A percentile compares a stretch with the other conserved stretches of the same genome.
Conservation (phyloP, 1,284 basidiomycete species). For the Melampsora americana region DNA sequence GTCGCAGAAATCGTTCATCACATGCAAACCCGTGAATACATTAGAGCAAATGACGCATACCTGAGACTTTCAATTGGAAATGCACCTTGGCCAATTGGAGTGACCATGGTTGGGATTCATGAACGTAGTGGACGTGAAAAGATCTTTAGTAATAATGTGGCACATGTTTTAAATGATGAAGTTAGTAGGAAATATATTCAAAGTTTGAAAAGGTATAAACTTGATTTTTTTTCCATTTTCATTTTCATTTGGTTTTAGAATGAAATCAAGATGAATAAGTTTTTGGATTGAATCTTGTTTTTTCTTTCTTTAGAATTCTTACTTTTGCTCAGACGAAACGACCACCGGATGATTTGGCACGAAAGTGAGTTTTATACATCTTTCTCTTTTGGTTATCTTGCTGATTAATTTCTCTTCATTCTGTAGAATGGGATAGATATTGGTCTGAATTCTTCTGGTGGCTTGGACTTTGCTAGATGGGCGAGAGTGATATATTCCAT, state of each 20-base stretch:
- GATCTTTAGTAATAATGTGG: conserved; percentile 92
- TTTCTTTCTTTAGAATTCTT: conserved; percentile 63
- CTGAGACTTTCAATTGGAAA: conserved; percentile 95
- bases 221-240: too few species aligned
- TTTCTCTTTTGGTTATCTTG: too few species aligned
- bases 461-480: too few species aligned
- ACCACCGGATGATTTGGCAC: conserved; percentile 82
- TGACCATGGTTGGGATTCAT: conserved; percentile 98
- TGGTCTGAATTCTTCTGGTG: too few species aligned
- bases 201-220: conserved; percentile 79
- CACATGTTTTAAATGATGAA: conserved; percentile 97
- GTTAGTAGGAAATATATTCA: conserved; percentile 98
- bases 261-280: not conserved
- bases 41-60: conserved; percentile 93
- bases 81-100: conserved; percentile 98
- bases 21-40: conserved; percentile 92
- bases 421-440: too few species aligned
- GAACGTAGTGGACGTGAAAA: conserved; percentile 95
- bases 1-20: conserved; percentile 93
- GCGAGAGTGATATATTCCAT: too few species aligned
- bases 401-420: too few species aligned
- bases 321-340: conserved; percentile 94
- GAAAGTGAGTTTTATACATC: conserved; percentile 18
- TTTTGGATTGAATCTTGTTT: not conserved
- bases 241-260: not conserved